Base-by-base conservation (phyloP, 305 asterid species). In the Fraxinus greggii region DNA sequence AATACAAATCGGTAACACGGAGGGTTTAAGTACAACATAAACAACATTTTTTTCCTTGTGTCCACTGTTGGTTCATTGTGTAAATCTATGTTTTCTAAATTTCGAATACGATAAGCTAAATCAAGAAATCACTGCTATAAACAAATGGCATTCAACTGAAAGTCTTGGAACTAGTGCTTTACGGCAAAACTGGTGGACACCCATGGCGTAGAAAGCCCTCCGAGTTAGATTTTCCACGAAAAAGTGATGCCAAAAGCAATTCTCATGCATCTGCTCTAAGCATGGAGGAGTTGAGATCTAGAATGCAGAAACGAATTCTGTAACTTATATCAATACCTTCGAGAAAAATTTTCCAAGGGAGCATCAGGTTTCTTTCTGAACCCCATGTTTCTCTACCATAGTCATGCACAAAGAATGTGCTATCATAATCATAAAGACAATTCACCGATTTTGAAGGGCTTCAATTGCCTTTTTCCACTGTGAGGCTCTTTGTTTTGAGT, bases 391-490 rank as follows among this genome's bases (percentile, higher is more conserved):
- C 85, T 87, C 88, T 84, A 85, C 82, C 79, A 42, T 79, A 12
- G 82, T 81, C 83, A 81, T 87, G 77, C 83, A 84, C 84, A 87
- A 90, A 90, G 88, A 88, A 89, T 91, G 88, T 80, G 80, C 65
- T 51, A 42, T 38, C 84, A 54, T 82, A 80, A 86, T 29, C 81
- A 80, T 13, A 82, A 42, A 48, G 63, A 80, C 80, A 40, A 24
- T 36, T 90, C 88, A 95, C 88, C 92, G 93, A 77, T 86, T 95
- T 85, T 95, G 98, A 84, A 96, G 99, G 87, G 90, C 85, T 87
- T 96, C 99, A 23, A 96, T 93, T 12, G 98, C 98, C 88, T 91
- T 94, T 83, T 96, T 96, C 98, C 99, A 96, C 83, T 96, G 99
- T 13, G 38, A 79, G n/a, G 97, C 97, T 88, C 98, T 91, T 77